Evolutionary conservation across 208 protist species (phyloP).

Genomic region (Trichomonas vaginalis): DNA sequence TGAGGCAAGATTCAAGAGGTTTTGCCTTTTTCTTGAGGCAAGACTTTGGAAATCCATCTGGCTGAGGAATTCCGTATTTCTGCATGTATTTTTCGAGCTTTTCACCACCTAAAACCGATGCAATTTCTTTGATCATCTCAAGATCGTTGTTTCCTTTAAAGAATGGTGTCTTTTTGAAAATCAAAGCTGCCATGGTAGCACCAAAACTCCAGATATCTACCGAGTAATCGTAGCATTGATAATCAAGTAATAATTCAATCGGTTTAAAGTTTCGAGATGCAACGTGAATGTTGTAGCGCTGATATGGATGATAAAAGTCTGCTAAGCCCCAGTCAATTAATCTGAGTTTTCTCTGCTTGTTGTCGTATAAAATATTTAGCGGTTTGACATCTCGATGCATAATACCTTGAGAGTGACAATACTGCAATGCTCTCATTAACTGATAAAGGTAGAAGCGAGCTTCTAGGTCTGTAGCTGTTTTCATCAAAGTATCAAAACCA

Average conservation of each 20-base stretch:
- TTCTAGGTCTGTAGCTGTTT: background rate
- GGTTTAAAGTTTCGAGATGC: slow-evolving; percentile 94
- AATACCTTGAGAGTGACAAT: slow-evolving; percentile 57
- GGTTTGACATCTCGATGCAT: slow-evolving; percentile 98
- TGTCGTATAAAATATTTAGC: slow-evolving; percentile 97
- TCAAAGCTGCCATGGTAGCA: slow-evolving; percentile 91
- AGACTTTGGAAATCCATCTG: slow-evolving; percentile 57
- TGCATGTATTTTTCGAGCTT: slow-evolving; percentile 31
- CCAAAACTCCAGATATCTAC: slow-evolving; percentile 95
- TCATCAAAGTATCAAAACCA: background rate
- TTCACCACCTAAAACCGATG: slow-evolving; percentile 69
- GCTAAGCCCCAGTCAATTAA: slow-evolving; percentile 82
- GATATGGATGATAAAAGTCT: slow-evolving; percentile 90
- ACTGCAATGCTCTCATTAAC: background rate
- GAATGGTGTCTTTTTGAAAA: slow-evolving; percentile 91
- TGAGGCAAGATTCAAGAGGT: slow-evolving; percentile 60
- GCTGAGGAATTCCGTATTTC: slow-evolving; percentile 78
- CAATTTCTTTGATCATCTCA: slow-evolving; percentile 85
- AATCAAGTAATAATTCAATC: slow-evolving; percentile 85
- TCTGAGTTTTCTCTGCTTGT: slow-evolving; percentile 64
- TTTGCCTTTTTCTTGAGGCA: slow-evolving; percentile 61
- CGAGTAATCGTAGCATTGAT: slow-evolving; percentile 92
- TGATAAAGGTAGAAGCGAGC: background rate
- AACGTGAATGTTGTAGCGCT: slow-evolving; percentile 89
- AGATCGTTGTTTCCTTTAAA: slow-evolving; percentile 92